A percentile compares a stretch with the other conserved stretches of the same genome.
phyloP scores from a whole-genome alignment of 169 alveolate species.

The Babesia sp. region DNA sequence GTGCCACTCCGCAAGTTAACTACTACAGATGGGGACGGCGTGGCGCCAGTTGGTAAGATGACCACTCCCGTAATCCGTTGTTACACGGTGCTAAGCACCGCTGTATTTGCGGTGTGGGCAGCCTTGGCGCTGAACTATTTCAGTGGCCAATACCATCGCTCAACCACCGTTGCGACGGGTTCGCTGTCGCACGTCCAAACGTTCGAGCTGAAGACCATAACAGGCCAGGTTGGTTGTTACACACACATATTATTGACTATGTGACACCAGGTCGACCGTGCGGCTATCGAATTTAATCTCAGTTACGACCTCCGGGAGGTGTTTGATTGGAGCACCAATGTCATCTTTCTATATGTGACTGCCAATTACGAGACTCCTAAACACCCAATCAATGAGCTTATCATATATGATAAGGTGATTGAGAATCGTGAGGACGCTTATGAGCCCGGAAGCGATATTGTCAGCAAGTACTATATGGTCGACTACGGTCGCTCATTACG shows the following conservation, averaged over 20 bases:
- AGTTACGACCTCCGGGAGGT: slow-evolving; percentile 57
- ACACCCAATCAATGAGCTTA: slow-evolving; percentile 45
- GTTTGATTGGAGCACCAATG: slow-evolving; percentile 67
- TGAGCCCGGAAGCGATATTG: slow-evolving; percentile 28
- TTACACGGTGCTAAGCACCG: slow-evolving; percentile 48
- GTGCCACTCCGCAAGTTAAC: background rate
- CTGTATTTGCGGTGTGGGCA: slow-evolving; percentile 25
- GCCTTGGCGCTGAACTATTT: slow-evolving; percentile 53
- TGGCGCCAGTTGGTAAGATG: slow-evolving; percentile 40
- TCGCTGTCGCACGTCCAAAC: slow-evolving; percentile 34
- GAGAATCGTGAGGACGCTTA: slow-evolving; percentile 31
- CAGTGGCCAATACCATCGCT: slow-evolving; percentile 26
- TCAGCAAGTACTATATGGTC: slow-evolving; percentile 52
- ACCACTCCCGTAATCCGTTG: slow-evolving; percentile 14
- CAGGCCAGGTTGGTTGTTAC: slow-evolving; percentile 11
- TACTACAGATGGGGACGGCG: slow-evolving; percentile 1
- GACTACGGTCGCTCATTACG: slow-evolving; percentile 62
- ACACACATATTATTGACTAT: background rate
- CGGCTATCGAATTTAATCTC: slow-evolving; percentile 45
- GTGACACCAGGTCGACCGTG: slow-evolving; percentile 47
- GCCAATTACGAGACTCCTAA: slow-evolving; percentile 57
- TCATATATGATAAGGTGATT: slow-evolving; percentile 55
- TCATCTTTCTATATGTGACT: slow-evolving; percentile 51
- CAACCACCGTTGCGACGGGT: slow-evolving; percentile 1
- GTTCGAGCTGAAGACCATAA: slow-evolving; percentile 33